Evolutionary conservation across 768 basidiomycete species (phyloP), one percentile per base, ranked within the genome.

Genomic region (Crepidotus variabilis): DNA sequence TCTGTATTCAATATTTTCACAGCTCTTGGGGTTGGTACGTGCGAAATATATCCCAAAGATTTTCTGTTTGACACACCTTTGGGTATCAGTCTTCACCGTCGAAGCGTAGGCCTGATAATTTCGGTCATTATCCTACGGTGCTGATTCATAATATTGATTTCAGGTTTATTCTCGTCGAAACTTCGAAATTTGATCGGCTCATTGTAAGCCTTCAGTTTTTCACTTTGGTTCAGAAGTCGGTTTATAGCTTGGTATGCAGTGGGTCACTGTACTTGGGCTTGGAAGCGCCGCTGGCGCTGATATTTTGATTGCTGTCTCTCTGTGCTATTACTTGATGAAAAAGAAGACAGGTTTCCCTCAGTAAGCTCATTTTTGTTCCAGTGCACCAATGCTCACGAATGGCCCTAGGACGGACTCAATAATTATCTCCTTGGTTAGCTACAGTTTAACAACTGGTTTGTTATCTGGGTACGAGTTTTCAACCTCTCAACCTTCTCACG

Each of bases 221-320:
- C n/a, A n/a, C n/a, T n/a, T n/a, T 24, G 48, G 49, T 32, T 34
- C 49, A 16, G 33, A 24, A 47, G 50, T 46, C n/a, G n/a, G 50
- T 22, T 21, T 34, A 22, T 21, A 51, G n/a, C 36, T 23, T n/a
- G 33, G 51, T 54, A 55, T 35, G 22, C 47, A 69, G 80, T 81
- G 80, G 81, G 73, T 83, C 13, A 78, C 80, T 7, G 77, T 74
- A 59, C 60, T 72, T 22, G 81, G 79, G 1, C 67, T 78, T 50
- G 75, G 78, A 33, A 74, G 76, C 54, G 77, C 78, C 22, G 76
- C 77, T n/a, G 74, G 74, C 14, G 75, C 78, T 9, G 80, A 82
- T 60, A 69, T 79, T 56, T 68, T 80, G 55, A 80, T 82, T 48
- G 81, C 80, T 2, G 57, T 67, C 48, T 68, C 77, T 13, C 71